Percentiles rank a stretch among this genome's conserved stretches.
Evolutionary conservation across 352 stramenopile species (phyloP).

Genomic region (Globisporangium ultimum): DNA sequence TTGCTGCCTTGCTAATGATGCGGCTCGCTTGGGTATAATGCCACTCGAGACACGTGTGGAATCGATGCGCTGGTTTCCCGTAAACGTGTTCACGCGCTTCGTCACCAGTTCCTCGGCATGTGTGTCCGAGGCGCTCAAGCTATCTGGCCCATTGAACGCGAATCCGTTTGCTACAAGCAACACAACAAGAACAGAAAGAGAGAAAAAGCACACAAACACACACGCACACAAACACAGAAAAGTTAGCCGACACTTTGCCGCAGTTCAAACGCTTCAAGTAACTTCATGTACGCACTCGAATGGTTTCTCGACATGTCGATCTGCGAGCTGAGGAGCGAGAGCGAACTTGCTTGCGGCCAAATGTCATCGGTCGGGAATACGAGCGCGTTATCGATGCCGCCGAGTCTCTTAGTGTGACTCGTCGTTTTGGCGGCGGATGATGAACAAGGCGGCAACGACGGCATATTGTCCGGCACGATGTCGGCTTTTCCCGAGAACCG

Average conservation of each 20-base stretch:
- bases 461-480: conserved; percentile 8
- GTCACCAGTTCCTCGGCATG: conserved; percentile 23
- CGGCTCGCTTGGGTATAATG: background rate
- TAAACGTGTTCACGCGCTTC: conserved; percentile 24
- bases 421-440: background rate
- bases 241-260: no score
- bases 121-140: background rate
- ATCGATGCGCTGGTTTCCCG: background rate
- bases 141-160: conserved; percentile 29
- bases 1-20: background rate
- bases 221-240: background rate
- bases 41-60: background rate
- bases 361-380: conserved; percentile 2
- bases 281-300: conserved; percentile 7
- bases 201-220: background rate
- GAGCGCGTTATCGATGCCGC: conserved; percentile 4
- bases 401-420: no score
- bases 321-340: conserved; percentile 7
- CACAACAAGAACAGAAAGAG: background rate
- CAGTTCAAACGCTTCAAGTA: background rate
- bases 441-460: background rate
- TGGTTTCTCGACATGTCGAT: conserved; percentile 7
- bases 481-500: conserved; percentile 14
- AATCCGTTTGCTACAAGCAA: conserved; percentile 22
- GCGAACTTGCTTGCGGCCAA: conserved; percentile 3